Conservation (phyloP, 1,284 basidiomycete species). For the Hortiboletus rubellus region DNA sequence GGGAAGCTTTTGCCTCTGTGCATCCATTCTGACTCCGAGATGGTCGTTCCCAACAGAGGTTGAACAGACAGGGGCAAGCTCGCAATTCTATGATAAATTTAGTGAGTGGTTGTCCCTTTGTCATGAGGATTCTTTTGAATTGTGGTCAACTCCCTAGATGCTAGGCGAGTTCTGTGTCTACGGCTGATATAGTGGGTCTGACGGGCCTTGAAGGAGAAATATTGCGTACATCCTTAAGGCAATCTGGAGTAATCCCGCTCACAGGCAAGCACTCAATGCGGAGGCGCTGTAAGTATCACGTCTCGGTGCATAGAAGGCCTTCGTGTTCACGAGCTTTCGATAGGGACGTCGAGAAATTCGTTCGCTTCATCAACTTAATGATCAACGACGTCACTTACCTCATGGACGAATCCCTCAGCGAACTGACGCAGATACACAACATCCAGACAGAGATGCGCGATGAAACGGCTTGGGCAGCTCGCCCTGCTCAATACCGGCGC, state of each 20-base stretch:
- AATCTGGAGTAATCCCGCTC: conserved; percentile 87
- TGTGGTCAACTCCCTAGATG: conserved; percentile 44
- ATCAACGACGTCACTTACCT: conserved; percentile 99
- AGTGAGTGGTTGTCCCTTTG: conserved; percentile 53
- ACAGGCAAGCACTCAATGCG: conserved; percentile 79
- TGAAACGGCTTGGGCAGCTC: conserved; percentile 63
- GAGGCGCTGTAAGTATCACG: conserved; percentile 65
- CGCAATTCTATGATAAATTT: conserved; percentile 99
- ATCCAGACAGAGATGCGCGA: conserved; percentile 87
- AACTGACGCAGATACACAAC: conserved; percentile 84
- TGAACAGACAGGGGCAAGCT: conserved; percentile 95
- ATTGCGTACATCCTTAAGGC: conserved; percentile 84
- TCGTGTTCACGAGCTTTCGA: conserved; percentile 6
- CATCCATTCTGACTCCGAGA: neutral
- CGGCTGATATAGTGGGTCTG: conserved; percentile 9
- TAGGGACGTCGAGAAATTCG: conserved; percentile 87
- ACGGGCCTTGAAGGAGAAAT: conserved; percentile 60
- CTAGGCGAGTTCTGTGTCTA: conserved; percentile 40
- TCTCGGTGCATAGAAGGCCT: neutral
- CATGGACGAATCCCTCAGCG: conserved; percentile 93
- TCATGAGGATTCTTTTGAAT: conserved; percentile 5
- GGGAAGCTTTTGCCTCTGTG: neutral
- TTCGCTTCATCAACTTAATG: conserved; percentile 95
- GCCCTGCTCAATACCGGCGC: conserved; percentile 71
- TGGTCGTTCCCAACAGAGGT: conserved; percentile 63